Evolutionary conservation across 371 early-diverging fungal species (phyloP).

Genomic region (Apophysomyces sp.): DNA sequence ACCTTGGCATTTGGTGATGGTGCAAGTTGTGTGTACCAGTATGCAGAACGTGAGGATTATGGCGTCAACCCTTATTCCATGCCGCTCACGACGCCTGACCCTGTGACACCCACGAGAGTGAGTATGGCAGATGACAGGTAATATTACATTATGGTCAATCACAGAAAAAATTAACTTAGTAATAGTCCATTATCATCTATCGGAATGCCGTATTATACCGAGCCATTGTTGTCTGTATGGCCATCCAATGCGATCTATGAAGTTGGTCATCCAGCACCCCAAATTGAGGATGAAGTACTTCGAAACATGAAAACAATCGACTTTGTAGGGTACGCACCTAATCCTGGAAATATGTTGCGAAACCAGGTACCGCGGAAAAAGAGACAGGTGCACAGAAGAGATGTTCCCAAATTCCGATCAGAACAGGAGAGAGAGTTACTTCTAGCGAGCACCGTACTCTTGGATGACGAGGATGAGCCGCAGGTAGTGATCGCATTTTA

Average conservation of each 20-base stretch:
- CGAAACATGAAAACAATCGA: conserved; percentile 83
- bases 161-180: not conserved
- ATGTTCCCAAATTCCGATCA: conserved; percentile 83
- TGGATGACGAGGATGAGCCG: conserved; percentile 25
- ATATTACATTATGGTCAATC: not conserved
- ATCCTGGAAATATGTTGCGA: conserved; percentile 71
- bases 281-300: conserved; percentile 73
- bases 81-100: conserved; percentile 61
- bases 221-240: conserved; percentile 76
- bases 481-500: conserved; percentile 7
- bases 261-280: conserved; percentile 67
- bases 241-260: conserved; percentile 59
- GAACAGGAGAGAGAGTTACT: conserved; percentile 77
- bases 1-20: conserved; percentile 72
- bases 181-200: conserved; percentile 69
- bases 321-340: conserved; percentile 91
- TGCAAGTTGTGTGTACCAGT: conserved; percentile 65
- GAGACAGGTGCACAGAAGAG: conserved; percentile 29
- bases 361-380: conserved; percentile 72
- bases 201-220: conserved; percentile 81
- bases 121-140: conserved; percentile 59
- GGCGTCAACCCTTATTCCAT: conserved; percentile 69
- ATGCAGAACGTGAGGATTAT: conserved; percentile 64
- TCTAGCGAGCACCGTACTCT: conserved; percentile 32
- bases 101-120: conserved; percentile 45